These are phyloP conservation scores for Tilletia walkeri DNA, from an alignment of 1,284 basidiomycete species.

Conservation along the genomic window DNA sequence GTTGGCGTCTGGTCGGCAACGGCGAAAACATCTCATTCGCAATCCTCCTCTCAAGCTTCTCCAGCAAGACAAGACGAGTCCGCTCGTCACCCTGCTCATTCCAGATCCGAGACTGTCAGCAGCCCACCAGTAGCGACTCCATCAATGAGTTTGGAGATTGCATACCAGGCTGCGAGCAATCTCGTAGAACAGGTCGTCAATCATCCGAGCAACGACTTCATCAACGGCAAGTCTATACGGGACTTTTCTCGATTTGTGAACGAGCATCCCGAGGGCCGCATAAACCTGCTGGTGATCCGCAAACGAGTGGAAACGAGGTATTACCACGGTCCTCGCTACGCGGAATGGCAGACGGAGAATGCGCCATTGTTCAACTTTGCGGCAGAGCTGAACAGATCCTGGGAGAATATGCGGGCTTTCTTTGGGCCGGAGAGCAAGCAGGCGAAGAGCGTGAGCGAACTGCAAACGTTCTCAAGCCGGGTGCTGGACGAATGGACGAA, in stretches of 20 bases:
- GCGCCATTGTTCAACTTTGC: neutral
- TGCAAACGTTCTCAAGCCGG: neutral
- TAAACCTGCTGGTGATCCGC: neutral
- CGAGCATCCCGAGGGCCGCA: neutral
- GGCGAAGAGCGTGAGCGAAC: neutral
- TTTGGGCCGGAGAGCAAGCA: neutral
- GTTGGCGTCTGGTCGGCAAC: neutral
- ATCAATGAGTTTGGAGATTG: neutral
- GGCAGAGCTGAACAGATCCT: neutral
- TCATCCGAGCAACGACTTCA: neutral
- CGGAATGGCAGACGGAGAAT: neutral
- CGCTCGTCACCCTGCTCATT: neutral
- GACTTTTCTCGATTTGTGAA: neutral
- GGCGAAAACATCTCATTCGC: neutral
- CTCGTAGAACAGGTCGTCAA: neutral
- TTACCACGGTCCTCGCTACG: neutral
- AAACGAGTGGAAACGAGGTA: neutral
- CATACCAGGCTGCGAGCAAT: neutral
- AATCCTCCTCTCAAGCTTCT: neutral
- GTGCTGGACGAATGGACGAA: neutral
- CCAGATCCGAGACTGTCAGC: neutral
- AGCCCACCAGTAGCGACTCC: neutral
- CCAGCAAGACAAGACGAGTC: neutral
- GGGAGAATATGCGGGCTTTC: constrained; percentile 1
- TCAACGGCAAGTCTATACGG: neutral